Evolutionary conservation across 163 green algal species (phyloP).

Genomic region (Chloromonas sp.): DNA sequence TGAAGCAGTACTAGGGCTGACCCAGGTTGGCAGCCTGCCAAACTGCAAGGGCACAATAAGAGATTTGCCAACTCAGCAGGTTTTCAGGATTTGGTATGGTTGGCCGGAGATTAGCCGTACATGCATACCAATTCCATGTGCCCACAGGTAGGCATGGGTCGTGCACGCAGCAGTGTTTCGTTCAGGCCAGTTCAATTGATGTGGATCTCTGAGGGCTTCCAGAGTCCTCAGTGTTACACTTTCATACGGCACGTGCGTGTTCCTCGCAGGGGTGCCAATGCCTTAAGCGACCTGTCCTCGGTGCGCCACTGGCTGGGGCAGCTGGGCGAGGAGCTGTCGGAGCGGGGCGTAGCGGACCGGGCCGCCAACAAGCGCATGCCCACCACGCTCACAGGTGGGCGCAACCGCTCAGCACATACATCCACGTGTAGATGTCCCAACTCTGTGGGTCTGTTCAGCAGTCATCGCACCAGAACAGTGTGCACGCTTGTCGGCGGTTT

Average conservation of each 20-base stretch:
- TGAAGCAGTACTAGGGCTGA: background rate
- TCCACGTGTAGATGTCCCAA: background rate
- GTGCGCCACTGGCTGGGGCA: background rate
- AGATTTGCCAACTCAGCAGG: no score
- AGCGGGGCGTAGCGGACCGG: background rate
- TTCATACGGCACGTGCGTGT: background rate
- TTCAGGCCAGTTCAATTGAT: background rate
- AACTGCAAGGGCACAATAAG: no score
- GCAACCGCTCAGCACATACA: background rate
- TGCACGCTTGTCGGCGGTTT: no score
- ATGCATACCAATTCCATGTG: no score
- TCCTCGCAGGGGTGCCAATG: background rate
- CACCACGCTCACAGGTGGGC: background rate
- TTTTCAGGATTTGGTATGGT: no score
- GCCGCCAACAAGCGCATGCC: background rate
- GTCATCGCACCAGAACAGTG: no score
- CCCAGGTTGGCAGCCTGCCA: no score
- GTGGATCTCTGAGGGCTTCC: background rate
- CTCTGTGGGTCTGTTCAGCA: background rate
- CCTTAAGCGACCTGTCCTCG: background rate
- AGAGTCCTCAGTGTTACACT: background rate
- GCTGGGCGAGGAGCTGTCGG: background rate
- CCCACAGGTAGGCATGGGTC: no score
- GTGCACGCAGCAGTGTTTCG: no score
- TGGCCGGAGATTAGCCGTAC: no score